These are phyloP conservation scores for Nannochloris sp. DNA, from an alignment of 139 green algal genomes.

Conservation along the genomic window DNA sequence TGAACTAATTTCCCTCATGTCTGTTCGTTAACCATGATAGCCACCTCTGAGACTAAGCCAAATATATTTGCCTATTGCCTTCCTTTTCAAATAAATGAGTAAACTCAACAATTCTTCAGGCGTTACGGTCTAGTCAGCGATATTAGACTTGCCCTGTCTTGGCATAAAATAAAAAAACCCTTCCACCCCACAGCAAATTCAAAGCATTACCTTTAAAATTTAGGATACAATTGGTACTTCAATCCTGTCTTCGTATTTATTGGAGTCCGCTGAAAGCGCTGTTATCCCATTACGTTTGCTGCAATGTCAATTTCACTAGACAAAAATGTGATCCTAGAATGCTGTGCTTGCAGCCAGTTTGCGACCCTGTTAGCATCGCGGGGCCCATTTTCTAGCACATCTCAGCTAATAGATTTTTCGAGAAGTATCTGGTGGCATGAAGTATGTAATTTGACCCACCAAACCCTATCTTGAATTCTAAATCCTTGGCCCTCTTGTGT, in stretches of 20 bases:
- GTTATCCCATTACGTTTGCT: not conserved
- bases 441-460: constrained; percentile 3
- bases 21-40: no score
- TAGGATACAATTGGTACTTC: no score
- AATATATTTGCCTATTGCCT: no score
- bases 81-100: no score
- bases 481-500: not conserved
- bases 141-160: no score
- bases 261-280: not conserved
- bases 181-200: no score
- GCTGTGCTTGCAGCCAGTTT: constrained; percentile 39
- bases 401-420: constrained; percentile 30
- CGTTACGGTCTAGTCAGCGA: no score
- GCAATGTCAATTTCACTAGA: not conserved
- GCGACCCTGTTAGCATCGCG: constrained; percentile 30
- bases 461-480: not conserved
- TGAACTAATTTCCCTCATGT: no score
- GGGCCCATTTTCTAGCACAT: constrained; percentile 27
- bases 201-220: no score
- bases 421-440: constrained; percentile 61
- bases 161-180: no score
- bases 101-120: no score
- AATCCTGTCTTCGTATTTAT: not conserved
- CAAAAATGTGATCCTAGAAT: not conserved
- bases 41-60: no score